phyloP scores from a whole-genome alignment of 441 rosid species.

The Raphanus hybrid region DNA sequence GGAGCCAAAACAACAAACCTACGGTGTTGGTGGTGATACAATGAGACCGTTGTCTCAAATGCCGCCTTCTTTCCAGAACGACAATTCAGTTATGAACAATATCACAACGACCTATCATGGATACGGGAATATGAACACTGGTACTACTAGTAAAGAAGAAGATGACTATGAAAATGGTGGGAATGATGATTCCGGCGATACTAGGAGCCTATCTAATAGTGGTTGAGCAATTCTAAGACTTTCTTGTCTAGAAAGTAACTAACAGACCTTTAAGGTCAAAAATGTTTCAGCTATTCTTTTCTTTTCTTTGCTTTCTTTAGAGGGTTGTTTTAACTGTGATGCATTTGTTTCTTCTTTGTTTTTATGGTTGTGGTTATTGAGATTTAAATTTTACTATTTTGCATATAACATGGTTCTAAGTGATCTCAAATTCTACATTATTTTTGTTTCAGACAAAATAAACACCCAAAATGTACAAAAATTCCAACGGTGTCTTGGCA shows the following conservation, averaged over 20 bases:
- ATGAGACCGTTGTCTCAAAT: constrained; percentile 48
- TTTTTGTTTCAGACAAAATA: not conserved
- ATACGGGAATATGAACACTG: constrained; percentile 27
- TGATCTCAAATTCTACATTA: not conserved
- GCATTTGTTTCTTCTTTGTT: not conserved
- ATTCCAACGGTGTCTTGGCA: not conserved
- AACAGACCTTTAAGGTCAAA: constrained; percentile 14
- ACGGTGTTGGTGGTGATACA: constrained; percentile 24
- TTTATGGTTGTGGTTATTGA: constrained; percentile 13
- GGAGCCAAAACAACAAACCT: constrained; percentile 34
- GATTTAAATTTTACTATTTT: constrained; percentile 4
- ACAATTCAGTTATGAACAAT: constrained; percentile 34
- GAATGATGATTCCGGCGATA: constrained; percentile 43
- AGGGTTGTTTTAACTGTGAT: constrained; percentile 23
- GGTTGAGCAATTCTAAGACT: constrained; percentile 27
- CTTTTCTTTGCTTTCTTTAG: not conserved
- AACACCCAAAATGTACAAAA: not conserved
- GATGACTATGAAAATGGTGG: constrained; percentile 35
- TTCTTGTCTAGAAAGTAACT: constrained; percentile 39
- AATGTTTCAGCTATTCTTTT: constrained; percentile 26
- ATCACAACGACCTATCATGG: constrained; percentile 38
- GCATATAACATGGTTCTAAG: not conserved
- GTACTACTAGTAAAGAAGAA: constrained; percentile 21
- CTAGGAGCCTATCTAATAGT: constrained; percentile 38
- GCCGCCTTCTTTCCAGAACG: constrained; percentile 47